Evolutionary conservation across 768 basidiomycete genomes (phyloP).

Genomic region (Lepiota brunneoincarnata): DNA sequence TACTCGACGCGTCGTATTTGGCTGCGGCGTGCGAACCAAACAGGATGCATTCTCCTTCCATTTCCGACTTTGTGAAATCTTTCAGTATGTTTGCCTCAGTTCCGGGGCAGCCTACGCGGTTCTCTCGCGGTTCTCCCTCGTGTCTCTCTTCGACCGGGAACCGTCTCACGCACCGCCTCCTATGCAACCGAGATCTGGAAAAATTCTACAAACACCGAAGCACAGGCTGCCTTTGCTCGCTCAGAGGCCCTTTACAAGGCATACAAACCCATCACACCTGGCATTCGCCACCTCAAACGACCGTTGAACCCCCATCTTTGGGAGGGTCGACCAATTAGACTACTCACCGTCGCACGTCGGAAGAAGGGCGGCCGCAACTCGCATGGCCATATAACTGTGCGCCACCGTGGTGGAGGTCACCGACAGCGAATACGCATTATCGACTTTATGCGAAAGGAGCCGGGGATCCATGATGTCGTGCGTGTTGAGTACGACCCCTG

Average conservation of each 20-base stretch:
- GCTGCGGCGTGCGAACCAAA: conserved; percentile 14
- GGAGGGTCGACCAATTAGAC: conserved; percentile 79
- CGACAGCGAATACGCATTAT: conserved; percentile 79
- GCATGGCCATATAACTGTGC: conserved; percentile 82
- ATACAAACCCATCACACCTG: conserved; percentile 85
- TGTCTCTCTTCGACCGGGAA: conserved; percentile 16
- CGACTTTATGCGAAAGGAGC: conserved; percentile 79
- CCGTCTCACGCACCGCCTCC: conserved; percentile 17
- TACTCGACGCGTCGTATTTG: conserved; percentile 16
- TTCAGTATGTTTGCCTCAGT: conserved; percentile 40
- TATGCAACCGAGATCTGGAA: conserved; percentile 41
- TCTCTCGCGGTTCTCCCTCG: conserved; percentile 24
- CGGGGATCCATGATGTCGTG: conserved; percentile 84
- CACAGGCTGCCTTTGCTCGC: conserved; percentile 45
- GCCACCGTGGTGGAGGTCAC: conserved; percentile 91
- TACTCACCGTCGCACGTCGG: conserved; percentile 78
- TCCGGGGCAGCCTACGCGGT: conserved; percentile 39
- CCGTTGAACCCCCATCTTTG: conserved; percentile 82
- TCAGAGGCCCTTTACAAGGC: conserved; percentile 71
- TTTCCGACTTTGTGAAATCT: conserved; percentile 18
- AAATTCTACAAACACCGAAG: conserved; percentile 32
- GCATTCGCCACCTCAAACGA: conserved; percentile 83
- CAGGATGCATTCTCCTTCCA: conserved; percentile 17
- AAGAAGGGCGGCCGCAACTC: conserved; percentile 85
- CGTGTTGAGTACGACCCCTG: conserved; percentile 97